Evolutionary conservation across 2,329 filamentous ascomycete species (phyloP).

Genomic region (Alternaria sp.): DNA sequence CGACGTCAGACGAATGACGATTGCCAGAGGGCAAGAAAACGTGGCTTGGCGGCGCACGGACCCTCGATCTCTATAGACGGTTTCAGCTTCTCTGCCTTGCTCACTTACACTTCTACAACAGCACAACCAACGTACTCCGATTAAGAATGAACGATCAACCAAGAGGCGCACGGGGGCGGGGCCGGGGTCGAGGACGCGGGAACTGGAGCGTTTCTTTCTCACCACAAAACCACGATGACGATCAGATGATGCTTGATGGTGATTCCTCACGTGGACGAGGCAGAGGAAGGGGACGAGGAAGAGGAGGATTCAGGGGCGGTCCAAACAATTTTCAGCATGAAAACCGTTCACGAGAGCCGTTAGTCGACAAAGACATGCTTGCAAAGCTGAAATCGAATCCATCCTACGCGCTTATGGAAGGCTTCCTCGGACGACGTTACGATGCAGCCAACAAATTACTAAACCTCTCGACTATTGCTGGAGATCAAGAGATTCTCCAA

Average conservation of each 20-base stretch:
- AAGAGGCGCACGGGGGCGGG: slow-evolving; percentile 28
- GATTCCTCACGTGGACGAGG: slow-evolving; percentile 23
- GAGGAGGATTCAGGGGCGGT: slow-evolving; percentile 22
- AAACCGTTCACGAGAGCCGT: slow-evolving; percentile 75
- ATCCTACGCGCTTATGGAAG: slow-evolving; percentile 71
- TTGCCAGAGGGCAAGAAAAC: slow-evolving; percentile 1
- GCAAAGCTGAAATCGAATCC: slow-evolving; percentile 25
- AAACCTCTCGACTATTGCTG: slow-evolving; percentile 79
- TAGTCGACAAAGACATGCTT: slow-evolving; percentile 54
- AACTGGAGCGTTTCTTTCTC: slow-evolving; percentile 15
- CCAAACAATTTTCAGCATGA: slow-evolving; percentile 23
- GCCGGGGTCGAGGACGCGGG: slow-evolving; percentile 25
- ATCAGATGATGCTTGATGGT: slow-evolving; percentile 25
- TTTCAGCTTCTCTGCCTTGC: slow-evolving; percentile 7
- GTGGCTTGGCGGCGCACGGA: slow-evolving; percentile 25
- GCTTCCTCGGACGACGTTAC: slow-evolving; percentile 79
- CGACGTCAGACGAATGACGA: slow-evolving; percentile 9
- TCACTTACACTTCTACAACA: slow-evolving; percentile 5
- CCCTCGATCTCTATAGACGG: slow-evolving; percentile 12
- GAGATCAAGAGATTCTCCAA: slow-evolving; percentile 74
- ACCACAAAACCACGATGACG: slow-evolving; percentile 16
- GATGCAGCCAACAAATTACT: slow-evolving; percentile 75
- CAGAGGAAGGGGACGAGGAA: slow-evolving; percentile 30
- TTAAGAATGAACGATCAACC: slow-evolving; percentile 17
- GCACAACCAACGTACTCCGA: slow-evolving; percentile 8